These are phyloP conservation scores for Lipomyces yarrowii DNA, from an alignment of 1,139 yeast species.

Conservation along the genomic window DNA sequence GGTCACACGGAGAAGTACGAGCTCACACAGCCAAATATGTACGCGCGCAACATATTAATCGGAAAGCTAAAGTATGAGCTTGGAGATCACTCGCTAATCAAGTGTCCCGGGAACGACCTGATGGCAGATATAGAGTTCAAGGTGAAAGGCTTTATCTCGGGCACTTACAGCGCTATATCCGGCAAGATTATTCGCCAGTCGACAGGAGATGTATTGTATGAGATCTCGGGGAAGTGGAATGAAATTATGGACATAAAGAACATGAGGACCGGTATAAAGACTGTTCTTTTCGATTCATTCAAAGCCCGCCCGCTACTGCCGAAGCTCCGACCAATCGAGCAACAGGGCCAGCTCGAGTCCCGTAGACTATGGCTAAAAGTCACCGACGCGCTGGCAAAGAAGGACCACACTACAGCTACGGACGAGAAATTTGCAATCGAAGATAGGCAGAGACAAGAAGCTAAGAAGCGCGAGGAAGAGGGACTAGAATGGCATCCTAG, in stretches of 20 bases:
- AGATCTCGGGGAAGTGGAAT: slow-evolving; percentile 90
- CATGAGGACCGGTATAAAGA: slow-evolving; percentile 51
- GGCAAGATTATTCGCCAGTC: slow-evolving; percentile 64
- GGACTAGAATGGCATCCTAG: slow-evolving; percentile 83
- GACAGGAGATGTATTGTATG: slow-evolving; percentile 60
- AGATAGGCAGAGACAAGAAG: slow-evolving; percentile 72
- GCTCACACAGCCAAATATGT: slow-evolving; percentile 90
- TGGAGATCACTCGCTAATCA: slow-evolving; percentile 85
- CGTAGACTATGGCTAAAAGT: slow-evolving; percentile 83
- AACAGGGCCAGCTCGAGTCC: slow-evolving; percentile 82
- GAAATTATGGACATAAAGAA: slow-evolving; percentile 75
- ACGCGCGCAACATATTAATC: slow-evolving; percentile 79
- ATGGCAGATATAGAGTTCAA: slow-evolving; percentile 89
- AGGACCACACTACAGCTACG: slow-evolving; percentile 83
- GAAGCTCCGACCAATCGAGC: slow-evolving; percentile 70
- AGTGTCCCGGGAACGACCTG: slow-evolving; percentile 60
- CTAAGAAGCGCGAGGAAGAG: slow-evolving; percentile 73
- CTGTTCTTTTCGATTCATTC: slow-evolving; percentile 65
- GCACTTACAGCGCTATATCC: slow-evolving; percentile 86
- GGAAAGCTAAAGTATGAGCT: slow-evolving; percentile 88
- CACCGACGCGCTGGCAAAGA: slow-evolving; percentile 67
- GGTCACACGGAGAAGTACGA: slow-evolving; percentile 66
- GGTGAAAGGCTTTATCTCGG: slow-evolving; percentile 90
- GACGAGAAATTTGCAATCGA: slow-evolving; percentile 85
- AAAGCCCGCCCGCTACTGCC: slow-evolving; percentile 60